Percentiles rank a stretch among this genome's conserved stretches.
These are phyloP conservation scores for Calonectria henricotiae DNA, from an alignment of 2,329 filamentous ascomycete genomes.

Conservation along the genomic window DNA sequence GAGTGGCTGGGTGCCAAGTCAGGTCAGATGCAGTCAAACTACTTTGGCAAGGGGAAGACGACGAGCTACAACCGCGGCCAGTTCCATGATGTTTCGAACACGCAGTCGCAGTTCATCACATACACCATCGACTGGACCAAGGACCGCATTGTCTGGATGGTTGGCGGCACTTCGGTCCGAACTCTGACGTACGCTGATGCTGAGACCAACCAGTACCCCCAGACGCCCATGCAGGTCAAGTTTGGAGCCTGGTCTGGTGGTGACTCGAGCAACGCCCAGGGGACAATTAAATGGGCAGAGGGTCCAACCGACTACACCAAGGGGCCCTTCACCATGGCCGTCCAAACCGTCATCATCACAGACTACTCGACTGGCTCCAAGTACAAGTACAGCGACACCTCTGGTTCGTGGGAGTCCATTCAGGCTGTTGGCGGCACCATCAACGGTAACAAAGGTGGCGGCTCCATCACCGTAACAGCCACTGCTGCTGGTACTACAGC, in stretches of 20 bases:
- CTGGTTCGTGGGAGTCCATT: slow-evolving; percentile 88
- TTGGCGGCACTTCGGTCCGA: slow-evolving; percentile 84
- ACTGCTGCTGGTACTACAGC: slow-evolving; percentile 76
- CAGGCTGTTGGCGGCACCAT: slow-evolving; percentile 83
- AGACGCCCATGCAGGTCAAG: slow-evolving; percentile 96
- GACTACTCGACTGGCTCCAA: slow-evolving; percentile 94
- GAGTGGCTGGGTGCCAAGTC: slow-evolving; percentile 91
- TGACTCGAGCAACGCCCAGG: slow-evolving; percentile 82
- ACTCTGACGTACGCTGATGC: slow-evolving; percentile 81
- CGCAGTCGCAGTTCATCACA: slow-evolving; percentile 84
- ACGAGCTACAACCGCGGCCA: slow-evolving; percentile 89
- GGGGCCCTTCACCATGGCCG: slow-evolving; percentile 89
- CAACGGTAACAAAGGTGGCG: slow-evolving; percentile 77
- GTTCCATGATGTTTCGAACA: slow-evolving; percentile 79
- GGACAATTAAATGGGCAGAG: slow-evolving; percentile 92
- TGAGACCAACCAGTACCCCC: slow-evolving; percentile 84
- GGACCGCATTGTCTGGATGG: slow-evolving; percentile 88
- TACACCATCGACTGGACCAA: slow-evolving; percentile 95
- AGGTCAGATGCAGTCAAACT: slow-evolving; percentile 92
- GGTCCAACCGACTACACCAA: slow-evolving; percentile 87
- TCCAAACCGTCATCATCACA: slow-evolving; percentile 82
- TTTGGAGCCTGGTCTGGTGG: slow-evolving; percentile 95
- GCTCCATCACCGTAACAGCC: slow-evolving; percentile 68
- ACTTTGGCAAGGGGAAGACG: slow-evolving; percentile 94
- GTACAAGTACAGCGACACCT: slow-evolving; percentile 86